phyloP scores from a whole-genome alignment of 2,329 filamentous ascomycete species.

The Colletotrichum sidae region DNA sequence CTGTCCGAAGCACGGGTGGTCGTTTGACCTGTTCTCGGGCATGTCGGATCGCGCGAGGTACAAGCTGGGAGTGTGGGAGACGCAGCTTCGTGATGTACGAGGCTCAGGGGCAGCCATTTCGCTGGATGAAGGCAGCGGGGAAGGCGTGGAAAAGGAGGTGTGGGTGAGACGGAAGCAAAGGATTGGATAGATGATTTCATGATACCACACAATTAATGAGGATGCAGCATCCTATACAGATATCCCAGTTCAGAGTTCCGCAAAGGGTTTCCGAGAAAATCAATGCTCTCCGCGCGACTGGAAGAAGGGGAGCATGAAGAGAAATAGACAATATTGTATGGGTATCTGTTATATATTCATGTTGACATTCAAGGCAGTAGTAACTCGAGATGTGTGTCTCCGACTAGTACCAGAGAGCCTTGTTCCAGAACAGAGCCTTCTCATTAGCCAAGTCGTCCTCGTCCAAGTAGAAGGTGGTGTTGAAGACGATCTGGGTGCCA shows the following conservation, averaged over 20 bases:
- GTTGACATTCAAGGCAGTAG: too few relatives aligned
- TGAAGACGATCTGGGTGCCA: constrained; percentile 19
- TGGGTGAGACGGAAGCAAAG: constrained; percentile 58
- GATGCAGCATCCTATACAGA: neutral
- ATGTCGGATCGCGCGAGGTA: constrained; percentile 72
- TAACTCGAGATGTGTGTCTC: too few relatives aligned
- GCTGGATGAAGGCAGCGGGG: neutral
- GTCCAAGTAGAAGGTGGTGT: constrained; percentile 18
- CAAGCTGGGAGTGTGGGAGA: constrained; percentile 72
- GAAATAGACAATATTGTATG: too few relatives aligned
- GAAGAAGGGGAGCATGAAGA: too few relatives aligned
- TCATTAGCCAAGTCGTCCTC: constrained; percentile 20
- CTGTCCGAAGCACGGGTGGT: constrained; percentile 79
- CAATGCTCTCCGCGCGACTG: too few relatives aligned
- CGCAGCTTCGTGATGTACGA: constrained; percentile 59
- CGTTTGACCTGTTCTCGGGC: constrained; percentile 75
- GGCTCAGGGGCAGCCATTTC: neutral
- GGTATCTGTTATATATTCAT: too few relatives aligned
- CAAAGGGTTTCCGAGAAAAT: accelerated
- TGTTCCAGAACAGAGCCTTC: constrained; percentile 22
- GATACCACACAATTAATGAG: neutral
- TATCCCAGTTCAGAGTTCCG: accelerated
- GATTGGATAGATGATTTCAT: constrained; percentile 42
- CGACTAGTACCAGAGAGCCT: constrained; percentile 17
- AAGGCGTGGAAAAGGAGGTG: constrained; percentile 47